These are phyloP conservation scores for Rubia yunnanensis DNA, from an alignment of 257 asterid genomes.

Conservation along the genomic window DNA sequence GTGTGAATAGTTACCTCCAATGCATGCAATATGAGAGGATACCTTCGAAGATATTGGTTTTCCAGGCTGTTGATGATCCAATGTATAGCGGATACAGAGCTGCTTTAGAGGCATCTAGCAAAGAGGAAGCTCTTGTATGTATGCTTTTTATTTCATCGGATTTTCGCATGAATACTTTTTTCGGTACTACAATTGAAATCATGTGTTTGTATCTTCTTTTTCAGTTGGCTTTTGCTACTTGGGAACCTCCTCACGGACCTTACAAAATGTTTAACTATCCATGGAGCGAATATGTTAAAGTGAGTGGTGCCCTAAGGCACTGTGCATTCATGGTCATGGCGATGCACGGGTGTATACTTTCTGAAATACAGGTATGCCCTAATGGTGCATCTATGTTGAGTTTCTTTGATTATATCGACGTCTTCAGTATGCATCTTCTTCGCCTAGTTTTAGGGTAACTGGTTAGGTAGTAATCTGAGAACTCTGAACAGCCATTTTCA, in stretches of 20 bases:
- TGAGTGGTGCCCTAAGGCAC: slow-evolving; percentile 87
- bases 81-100: slow-evolving; percentile 82
- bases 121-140: slow-evolving; percentile 79
- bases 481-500: background rate
- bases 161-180: background rate
- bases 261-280: slow-evolving; percentile 88
- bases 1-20: slow-evolving; percentile 65
- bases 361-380: slow-evolving; percentile 77
- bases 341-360: slow-evolving; percentile 87
- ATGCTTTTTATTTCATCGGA: background rate
- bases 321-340: slow-evolving; percentile 99
- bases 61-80: slow-evolving; percentile 89
- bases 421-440: background rate
- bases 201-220: background rate
- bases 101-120: slow-evolving; percentile 81
- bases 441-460: background rate
- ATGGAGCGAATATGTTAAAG: slow-evolving; percentile 80
- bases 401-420: background rate
- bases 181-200: background rate
- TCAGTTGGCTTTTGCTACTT: slow-evolving; percentile 72
- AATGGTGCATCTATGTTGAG: background rate
- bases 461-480: background rate
- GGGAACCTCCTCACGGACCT: slow-evolving; percentile 99
- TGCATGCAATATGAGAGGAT: slow-evolving; percentile 59
- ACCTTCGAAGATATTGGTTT: slow-evolving; percentile 75